Evolutionary conservation across 2,329 filamentous ascomycete genomes (phyloP).

Genomic region (Fusarium camptoceras): DNA sequence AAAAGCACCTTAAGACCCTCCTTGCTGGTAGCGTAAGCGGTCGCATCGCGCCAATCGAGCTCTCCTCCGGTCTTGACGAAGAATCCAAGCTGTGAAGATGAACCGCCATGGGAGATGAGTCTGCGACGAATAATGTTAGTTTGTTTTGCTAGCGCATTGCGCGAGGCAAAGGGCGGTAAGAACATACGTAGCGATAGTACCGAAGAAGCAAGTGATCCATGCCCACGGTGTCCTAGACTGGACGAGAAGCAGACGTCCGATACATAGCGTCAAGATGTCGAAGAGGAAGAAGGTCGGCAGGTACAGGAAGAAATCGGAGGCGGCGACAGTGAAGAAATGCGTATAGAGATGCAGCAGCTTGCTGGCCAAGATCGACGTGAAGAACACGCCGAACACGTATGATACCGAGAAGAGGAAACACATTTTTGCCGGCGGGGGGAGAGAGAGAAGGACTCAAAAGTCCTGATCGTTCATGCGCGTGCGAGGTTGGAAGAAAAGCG

Average conservation of each 20-base stretch:
- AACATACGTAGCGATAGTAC: conserved; percentile 45
- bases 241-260: conserved; percentile 43
- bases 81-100: conserved; percentile 50
- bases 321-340: conserved; percentile 45
- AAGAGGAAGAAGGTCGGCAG: conserved; percentile 49
- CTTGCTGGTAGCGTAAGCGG: conserved; percentile 46
- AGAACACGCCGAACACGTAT: conserved; percentile 48
- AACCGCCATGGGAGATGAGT: conserved; percentile 45
- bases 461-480: background rate
- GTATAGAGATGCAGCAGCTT: conserved; percentile 48
- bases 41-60: conserved; percentile 50
- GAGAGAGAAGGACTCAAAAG: background rate
- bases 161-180: background rate
- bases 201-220: conserved; percentile 37
- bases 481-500: background rate
- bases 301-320: conserved; percentile 47
- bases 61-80: conserved; percentile 49
- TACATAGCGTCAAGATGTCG: conserved; percentile 45
- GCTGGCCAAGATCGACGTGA: conserved; percentile 45
- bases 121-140: conserved; percentile 34
- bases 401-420: conserved; percentile 40
- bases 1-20: conserved; percentile 50
- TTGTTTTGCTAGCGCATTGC: background rate
- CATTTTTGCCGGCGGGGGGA: conserved; percentile 26
- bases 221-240: conserved; percentile 39